Percentiles rank a stretch among this genome's conserved stretches.
Evolutionary conservation across 192 early-diverging fungal species (phyloP).

Genomic region (Pilaira anomala): DNA sequence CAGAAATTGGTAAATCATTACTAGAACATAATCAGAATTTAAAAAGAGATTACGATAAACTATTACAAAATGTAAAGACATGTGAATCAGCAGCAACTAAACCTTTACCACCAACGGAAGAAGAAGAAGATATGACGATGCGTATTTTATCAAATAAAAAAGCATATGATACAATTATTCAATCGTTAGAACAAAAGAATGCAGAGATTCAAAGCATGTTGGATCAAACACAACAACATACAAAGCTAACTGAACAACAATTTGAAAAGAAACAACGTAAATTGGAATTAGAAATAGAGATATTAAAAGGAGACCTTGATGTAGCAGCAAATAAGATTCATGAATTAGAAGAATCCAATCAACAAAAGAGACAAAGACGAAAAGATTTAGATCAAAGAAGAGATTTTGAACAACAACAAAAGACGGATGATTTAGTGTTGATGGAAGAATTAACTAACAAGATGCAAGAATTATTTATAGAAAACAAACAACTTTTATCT

Average conservation of each 20-base stretch:
- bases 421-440: constrained; percentile 12
- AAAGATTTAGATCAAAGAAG: background rate
- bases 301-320: constrained; percentile 17
- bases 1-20: constrained; percentile 45
- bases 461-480: constrained; percentile 2
- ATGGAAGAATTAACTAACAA: constrained; percentile 5
- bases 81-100: background rate
- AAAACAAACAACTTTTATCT: constrained; percentile 7
- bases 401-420: constrained; percentile 11
- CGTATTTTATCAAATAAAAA: constrained; percentile 17
- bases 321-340: constrained; percentile 27
- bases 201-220: constrained; percentile 24
- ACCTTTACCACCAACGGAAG: background rate
- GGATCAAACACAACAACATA: constrained; percentile 19
- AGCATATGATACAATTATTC: constrained; percentile 18
- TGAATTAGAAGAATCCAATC: constrained; percentile 28
- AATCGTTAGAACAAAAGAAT: constrained; percentile 32
- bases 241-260: constrained; percentile 3
- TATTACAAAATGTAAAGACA: constrained; percentile 9
- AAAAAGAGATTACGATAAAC: constrained; percentile 40
- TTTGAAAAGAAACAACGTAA: constrained; percentile 23
- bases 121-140: background rate
- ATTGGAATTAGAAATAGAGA: constrained; percentile 27
- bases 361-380: constrained; percentile 3
- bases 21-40: constrained; percentile 41